Evolutionary conservation across 345 rosid species (phyloP).

Genomic region (Trapa bicornis): DNA sequence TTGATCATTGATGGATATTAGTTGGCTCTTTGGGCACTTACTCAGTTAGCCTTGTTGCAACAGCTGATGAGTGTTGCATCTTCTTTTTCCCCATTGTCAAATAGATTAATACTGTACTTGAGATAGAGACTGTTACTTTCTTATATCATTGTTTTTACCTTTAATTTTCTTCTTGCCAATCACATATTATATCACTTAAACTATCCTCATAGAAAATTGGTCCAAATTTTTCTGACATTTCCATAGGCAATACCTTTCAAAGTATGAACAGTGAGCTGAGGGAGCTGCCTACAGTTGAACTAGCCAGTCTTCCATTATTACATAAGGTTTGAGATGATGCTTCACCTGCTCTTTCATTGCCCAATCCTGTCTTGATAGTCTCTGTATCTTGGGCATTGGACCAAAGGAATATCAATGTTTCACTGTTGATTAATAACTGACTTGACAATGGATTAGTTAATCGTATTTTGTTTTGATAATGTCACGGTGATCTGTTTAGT

Average conservation of each 20-base stretch:
- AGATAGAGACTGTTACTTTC: not conserved
- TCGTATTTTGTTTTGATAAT: not conserved
- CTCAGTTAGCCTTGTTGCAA: not conserved
- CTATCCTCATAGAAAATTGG: not conserved
- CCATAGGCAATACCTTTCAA: constrained; percentile 73
- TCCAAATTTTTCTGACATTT: constrained; percentile 3
- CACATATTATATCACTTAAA: not conserved
- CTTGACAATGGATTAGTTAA: not conserved
- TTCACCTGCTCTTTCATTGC: constrained; percentile 1
- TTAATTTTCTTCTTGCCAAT: not conserved
- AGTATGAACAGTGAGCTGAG: constrained; percentile 66
- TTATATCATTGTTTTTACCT: not conserved
- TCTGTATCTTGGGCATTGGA: not conserved
- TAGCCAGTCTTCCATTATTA: constrained; percentile 74
- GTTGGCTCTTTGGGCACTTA: not conserved
- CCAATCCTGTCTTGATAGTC: not conserved
- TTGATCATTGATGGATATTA: not conserved
- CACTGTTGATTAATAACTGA: not conserved
- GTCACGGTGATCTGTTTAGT: not conserved
- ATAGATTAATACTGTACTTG: not conserved
- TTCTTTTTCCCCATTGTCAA: too few species aligned
- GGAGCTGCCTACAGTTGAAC: constrained; percentile 91
- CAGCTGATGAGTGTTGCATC: not conserved
- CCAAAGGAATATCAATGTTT: not conserved
- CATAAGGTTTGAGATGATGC: constrained; percentile 48